Evolutionary conservation across 345 rosid genomes (phyloP).

Genomic region (Limnanthes douglasii): DNA sequence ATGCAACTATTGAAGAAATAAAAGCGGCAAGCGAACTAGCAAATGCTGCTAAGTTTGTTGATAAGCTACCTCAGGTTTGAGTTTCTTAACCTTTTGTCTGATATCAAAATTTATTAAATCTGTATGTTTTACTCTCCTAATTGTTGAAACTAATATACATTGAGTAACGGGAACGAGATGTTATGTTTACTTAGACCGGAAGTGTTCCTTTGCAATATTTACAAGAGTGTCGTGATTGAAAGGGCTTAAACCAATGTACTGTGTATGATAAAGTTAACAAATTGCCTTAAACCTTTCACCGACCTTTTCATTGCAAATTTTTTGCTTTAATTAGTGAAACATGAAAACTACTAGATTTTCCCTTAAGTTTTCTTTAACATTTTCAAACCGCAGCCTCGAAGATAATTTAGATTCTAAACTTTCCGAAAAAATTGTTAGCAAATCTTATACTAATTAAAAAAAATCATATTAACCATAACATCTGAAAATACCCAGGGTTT

Average conservation of each 20-base stretch:
- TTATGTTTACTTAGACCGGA: too few relatives aligned
- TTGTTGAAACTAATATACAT: conserved; percentile 43
- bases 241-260: conserved; percentile 50
- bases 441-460: not conserved
- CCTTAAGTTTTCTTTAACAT: too few relatives aligned
- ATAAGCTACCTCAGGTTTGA: conserved; percentile 47
- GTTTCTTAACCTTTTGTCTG: too few relatives aligned
- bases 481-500: conserved; percentile 27
- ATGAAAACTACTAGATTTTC: too few relatives aligned
- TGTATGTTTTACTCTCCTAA: too few relatives aligned
- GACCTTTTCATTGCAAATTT: too few relatives aligned
- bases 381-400: conserved; percentile 28
- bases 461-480: not conserved
- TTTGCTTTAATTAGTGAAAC: too few relatives aligned
- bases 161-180: too few relatives aligned
- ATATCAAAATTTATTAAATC: too few relatives aligned
- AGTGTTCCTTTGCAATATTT: too few relatives aligned
- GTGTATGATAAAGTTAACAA: conserved; percentile 63
- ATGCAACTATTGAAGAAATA: conserved; percentile 38
- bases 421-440: conserved; percentile 45
- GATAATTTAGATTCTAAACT: conserved; percentile 41
- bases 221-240: conserved; percentile 39
- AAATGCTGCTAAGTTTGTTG: conserved; percentile 44
- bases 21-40: conserved; percentile 43
- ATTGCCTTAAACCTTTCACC: too few relatives aligned